Evolutionary conservation across 2,329 filamentous ascomycete species (phyloP).

Genomic region (Berkeleyomyces rouxiae): DNA sequence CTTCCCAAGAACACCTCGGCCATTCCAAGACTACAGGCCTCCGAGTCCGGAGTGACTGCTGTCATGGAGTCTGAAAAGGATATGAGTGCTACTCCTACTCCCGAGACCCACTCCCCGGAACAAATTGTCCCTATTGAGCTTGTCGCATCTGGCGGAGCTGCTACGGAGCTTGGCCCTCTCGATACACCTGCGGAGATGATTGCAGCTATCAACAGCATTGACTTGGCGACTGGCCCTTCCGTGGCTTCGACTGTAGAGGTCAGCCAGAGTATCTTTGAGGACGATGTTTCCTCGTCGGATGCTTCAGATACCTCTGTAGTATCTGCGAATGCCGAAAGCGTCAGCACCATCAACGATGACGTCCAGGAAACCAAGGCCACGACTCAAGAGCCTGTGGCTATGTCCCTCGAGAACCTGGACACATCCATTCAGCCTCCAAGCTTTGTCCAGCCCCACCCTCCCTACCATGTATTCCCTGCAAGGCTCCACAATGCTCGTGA

Average conservation of each 20-base stretch:
- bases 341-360: slow-evolving; percentile 4
- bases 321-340: slow-evolving; percentile 27
- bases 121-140: neutral
- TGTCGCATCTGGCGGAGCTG: neutral
- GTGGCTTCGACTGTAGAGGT: neutral
- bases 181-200: slow-evolving; percentile 13
- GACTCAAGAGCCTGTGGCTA: slow-evolving; percentile 18
- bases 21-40: slow-evolving; percentile 6
- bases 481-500: slow-evolving; percentile 71
- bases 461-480: slow-evolving; percentile 83
- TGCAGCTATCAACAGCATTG: slow-evolving; percentile 11
- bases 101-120: slow-evolving; percentile 16
- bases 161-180: slow-evolving; percentile 3
- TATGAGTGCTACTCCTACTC: neutral
- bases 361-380: slow-evolving; percentile 9
- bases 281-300: neutral
- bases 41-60: slow-evolving; percentile 3
- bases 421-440: slow-evolving; percentile 57
- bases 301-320: slow-evolving; percentile 28
- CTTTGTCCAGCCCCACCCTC: slow-evolving; percentile 88
- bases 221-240: neutral
- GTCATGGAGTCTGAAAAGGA: neutral
- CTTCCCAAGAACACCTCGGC: slow-evolving; percentile 24
- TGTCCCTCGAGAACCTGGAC: slow-evolving; percentile 28
- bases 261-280: neutral